Percentiles rank a stretch among this genome's conserved stretches.
Evolutionary conservation across 2,329 filamentous ascomycete genomes (phyloP).

Genomic region (Calonectria montana): DNA sequence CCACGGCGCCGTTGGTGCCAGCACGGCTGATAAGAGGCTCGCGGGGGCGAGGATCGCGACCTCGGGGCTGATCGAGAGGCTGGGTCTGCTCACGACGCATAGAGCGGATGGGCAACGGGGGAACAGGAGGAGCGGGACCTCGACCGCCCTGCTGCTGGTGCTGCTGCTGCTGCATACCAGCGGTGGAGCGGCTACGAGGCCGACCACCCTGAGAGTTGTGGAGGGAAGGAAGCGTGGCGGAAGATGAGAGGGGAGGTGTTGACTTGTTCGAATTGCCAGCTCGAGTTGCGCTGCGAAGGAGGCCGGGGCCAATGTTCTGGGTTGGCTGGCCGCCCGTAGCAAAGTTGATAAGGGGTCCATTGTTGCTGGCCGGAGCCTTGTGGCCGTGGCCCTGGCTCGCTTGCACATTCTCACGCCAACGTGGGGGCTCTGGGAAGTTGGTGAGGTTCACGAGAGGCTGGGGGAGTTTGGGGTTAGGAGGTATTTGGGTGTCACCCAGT

Average conservation of each 20-base stretch:
- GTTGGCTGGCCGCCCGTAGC: slow-evolving; percentile 47
- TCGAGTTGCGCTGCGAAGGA: slow-evolving; percentile 32
- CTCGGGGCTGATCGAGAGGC: slow-evolving; percentile 35
- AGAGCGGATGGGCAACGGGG: slow-evolving; percentile 43
- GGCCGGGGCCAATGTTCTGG: slow-evolving; percentile 30
- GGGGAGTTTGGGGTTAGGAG: slow-evolving; percentile 44
- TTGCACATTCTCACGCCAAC: slow-evolving; percentile 55
- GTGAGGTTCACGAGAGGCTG: slow-evolving; percentile 76
- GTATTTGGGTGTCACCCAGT: slow-evolving; percentile 13
- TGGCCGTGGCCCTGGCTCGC: slow-evolving; percentile 60
- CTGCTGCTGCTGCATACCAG: slow-evolving; percentile 27
- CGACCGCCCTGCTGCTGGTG: background rate
- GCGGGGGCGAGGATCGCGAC: slow-evolving; percentile 39
- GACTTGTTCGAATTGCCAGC: slow-evolving; percentile 14
- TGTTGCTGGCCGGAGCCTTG: slow-evolving; percentile 49
- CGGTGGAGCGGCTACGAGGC: slow-evolving; percentile 42
- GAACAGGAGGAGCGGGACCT: slow-evolving; percentile 38
- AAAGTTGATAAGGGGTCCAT: slow-evolving; percentile 60
- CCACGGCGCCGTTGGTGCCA: slow-evolving; percentile 32
- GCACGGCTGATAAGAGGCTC: slow-evolving; percentile 49
- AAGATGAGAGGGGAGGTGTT: slow-evolving; percentile 22
- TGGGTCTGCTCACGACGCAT: slow-evolving; percentile 41
- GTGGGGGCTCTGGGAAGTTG: slow-evolving; percentile 72
- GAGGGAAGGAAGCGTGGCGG: slow-evolving; percentile 16
- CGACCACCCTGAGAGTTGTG: slow-evolving; percentile 18